These are phyloP conservation scores for Fusarium sp. DNA, from an alignment of 2,329 filamentous ascomycete species.

Conservation along the genomic window DNA sequence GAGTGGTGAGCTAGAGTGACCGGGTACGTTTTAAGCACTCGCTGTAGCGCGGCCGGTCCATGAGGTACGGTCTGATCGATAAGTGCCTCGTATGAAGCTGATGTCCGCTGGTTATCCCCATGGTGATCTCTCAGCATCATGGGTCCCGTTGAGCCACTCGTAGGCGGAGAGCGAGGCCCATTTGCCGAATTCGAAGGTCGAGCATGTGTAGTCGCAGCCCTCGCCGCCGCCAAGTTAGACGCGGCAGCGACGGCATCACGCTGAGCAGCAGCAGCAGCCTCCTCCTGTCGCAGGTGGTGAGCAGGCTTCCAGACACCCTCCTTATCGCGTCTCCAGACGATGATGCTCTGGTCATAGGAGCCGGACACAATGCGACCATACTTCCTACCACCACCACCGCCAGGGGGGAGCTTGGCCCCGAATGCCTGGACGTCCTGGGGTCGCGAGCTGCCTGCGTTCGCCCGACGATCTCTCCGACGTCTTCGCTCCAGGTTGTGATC, in stretches of 20 bases:
- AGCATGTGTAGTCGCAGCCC: slow-evolving; percentile 15
- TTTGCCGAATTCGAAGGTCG: slow-evolving; percentile 17
- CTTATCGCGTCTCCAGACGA: slow-evolving; percentile 89
- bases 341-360: slow-evolving; percentile 94
- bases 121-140: slow-evolving; percentile 41
- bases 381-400: slow-evolving; percentile 85
- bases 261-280: slow-evolving; percentile 64
- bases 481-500: slow-evolving; percentile 47
- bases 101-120: slow-evolving; percentile 44
- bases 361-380: slow-evolving; percentile 97
- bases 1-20: slow-evolving; percentile 57
- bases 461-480: slow-evolving; percentile 52
- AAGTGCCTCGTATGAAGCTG: slow-evolving; percentile 57
- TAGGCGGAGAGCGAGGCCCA: slow-evolving; percentile 17
- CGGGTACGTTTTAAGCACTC: slow-evolving; percentile 57
- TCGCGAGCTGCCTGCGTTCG: slow-evolving; percentile 75
- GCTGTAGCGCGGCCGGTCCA: slow-evolving; percentile 57
- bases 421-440: slow-evolving; percentile 80
- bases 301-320: slow-evolving; percentile 84
- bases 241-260: slow-evolving; percentile 38
- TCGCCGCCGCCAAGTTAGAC: slow-evolving; percentile 20
- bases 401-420: slow-evolving; percentile 87
- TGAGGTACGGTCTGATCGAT: slow-evolving; percentile 63
- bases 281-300: slow-evolving; percentile 77
- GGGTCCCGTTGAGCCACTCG: slow-evolving; percentile 15